Base-by-base conservation (phyloP, 2,329 filamentous ascomycete species). In the Fusarium protoensiforme region DNA sequence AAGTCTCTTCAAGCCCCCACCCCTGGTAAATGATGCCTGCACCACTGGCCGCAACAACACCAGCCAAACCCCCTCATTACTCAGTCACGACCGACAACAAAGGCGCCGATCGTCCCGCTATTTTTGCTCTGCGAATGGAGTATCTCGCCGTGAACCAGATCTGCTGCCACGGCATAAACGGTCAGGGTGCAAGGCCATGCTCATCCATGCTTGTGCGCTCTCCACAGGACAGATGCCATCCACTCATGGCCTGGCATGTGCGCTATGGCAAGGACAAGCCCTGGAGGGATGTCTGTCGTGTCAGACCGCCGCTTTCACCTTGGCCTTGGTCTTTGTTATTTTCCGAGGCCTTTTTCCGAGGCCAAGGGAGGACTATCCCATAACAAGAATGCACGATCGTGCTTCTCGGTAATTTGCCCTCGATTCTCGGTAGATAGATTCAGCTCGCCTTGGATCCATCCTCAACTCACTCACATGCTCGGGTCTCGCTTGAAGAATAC, bases 91-190 rank as follows among this genome's bases (percentile, higher is more conserved):
- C 58, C 35, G 57, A 72, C 64, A 57, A 68, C 64, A 64, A 57
- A 33, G 61, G 24, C 46, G 71, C 71, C 61, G 71, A 73, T 73
- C 71, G 56, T 65, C 46, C 67, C 57, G 27, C 60, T 60, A 24
- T 56, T 54, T 62, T 68, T 62, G 27, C 61, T 61, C 39, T 58
- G 64, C 41, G 51, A 74, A 72, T 43, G 59, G 68, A 74, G 70
- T 65, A 59, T 66, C 64, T 65, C 71, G 68, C 58, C 61, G 58
- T 74, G 22, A 35, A 31, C 22, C 20, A 64, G 71, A 73, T 73
- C 71, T 68, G 31, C 64, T 72, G 61, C 64, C 71, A 74, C 72
- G 61, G 74, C 62, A 67, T 63, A 74, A 69, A 69, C 59, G 72
- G 22, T 48, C 39, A 22, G 22, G 36, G 51, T 57, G 38, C 61